A percentile compares a stretch with the other conserved stretches of the same genome.
Evolutionary conservation across 192 early-diverging fungal genomes (phyloP).

Genomic region (Coemansia brasiliensis): DNA sequence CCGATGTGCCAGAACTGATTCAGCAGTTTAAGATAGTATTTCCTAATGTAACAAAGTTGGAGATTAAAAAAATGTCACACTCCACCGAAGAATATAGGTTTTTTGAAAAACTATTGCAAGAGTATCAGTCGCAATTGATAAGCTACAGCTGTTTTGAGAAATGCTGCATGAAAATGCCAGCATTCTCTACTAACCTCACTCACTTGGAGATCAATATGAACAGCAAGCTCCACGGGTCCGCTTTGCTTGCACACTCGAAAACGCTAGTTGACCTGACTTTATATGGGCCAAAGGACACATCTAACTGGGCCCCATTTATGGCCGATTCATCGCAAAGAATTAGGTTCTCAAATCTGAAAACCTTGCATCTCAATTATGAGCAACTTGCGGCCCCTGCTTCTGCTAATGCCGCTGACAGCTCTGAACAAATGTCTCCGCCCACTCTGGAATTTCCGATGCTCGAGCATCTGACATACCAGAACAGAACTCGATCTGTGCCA

Average conservation of each 20-base stretch:
- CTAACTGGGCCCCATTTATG: neutral
- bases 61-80: too few species aligned
- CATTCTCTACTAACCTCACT: neutral
- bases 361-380: neutral
- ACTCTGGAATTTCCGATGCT: neutral
- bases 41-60: too few species aligned
- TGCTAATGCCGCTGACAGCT: neutral
- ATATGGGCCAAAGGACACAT: neutral
- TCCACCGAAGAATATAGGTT: too few species aligned
- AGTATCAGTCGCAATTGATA: neutral
- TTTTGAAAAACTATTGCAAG: neutral
- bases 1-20: too few species aligned
- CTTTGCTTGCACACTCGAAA: too few species aligned
- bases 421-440: too few species aligned
- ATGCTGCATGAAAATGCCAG: too few species aligned
- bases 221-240: too few species aligned
- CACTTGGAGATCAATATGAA: neutral
- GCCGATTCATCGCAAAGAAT: neutral
- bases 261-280: neutral
- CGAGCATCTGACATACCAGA: neutral
- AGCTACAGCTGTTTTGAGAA: too few species aligned
- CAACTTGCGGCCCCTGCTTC: too few species aligned
- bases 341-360: neutral
- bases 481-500: neutral
- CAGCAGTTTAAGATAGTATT: too few species aligned